A percentile compares a stretch with the other conserved stretches of the same genome.
phyloP scores from a whole-genome alignment of 2,329 filamentous ascomycete species.

The Albifimbria verrucaria region DNA sequence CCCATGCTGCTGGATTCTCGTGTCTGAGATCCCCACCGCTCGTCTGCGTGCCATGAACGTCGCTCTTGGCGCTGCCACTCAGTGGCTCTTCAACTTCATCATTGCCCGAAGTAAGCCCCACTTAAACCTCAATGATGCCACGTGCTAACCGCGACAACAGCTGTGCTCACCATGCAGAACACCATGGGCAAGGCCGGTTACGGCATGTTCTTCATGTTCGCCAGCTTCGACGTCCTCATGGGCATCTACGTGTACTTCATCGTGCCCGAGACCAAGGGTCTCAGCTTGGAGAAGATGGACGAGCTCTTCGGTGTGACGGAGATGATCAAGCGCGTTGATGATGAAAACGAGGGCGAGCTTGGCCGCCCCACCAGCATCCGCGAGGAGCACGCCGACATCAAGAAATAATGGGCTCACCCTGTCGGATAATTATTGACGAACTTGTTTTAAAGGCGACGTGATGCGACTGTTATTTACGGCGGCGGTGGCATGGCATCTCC shows the following conservation, averaged over 20 bases:
- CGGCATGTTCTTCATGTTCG: constrained; percentile 68
- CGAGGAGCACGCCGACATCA: constrained; percentile 18
- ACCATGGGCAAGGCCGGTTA: constrained; percentile 41
- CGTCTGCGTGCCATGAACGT: constrained; percentile 66
- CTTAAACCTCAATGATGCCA: background rate
- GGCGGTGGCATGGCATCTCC: background rate
- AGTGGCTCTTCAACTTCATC: constrained; percentile 74
- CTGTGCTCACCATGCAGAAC: constrained; percentile 65
- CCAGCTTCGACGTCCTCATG: constrained; percentile 63
- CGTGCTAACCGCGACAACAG: constrained; percentile 12
- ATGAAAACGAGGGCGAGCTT: constrained; percentile 24
- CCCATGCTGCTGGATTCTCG: constrained; percentile 69
- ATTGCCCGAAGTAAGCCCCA: constrained; percentile 52
- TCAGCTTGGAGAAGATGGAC: constrained; percentile 62
- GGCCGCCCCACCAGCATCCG: constrained; percentile 21
- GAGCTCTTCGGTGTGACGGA: constrained; percentile 62
- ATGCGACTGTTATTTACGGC: background rate
- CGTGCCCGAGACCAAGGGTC: constrained; percentile 69
- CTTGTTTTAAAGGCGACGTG: background rate
- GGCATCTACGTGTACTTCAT: constrained; percentile 64
- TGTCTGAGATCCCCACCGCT: constrained; percentile 65
- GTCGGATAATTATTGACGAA: background rate
- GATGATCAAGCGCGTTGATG: constrained; percentile 23
- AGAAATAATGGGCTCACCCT: constrained; percentile 7
- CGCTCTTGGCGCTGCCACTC: constrained; percentile 63